A percentile compares a stretch with the other conserved stretches of the same genome.
Conservation (phyloP, 139 green algal genomes). For the Nannochloris sp. region DNA sequence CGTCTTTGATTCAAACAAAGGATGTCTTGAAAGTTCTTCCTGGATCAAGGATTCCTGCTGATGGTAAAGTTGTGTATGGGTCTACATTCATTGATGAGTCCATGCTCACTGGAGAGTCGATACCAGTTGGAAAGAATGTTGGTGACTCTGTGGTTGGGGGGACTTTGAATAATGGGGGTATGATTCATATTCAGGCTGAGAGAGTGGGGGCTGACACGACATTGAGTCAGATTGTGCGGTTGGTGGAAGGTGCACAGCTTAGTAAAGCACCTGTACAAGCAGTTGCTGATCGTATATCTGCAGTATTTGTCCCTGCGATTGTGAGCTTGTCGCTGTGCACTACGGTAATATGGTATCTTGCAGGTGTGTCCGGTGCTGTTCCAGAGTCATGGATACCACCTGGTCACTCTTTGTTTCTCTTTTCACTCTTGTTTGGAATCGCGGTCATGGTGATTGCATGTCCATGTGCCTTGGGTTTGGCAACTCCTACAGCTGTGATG, state of each 20-base stretch:
- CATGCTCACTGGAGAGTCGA: slow-evolving; percentile 93
- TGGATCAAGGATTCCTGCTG: slow-evolving; percentile 69
- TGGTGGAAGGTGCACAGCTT: slow-evolving; percentile 92
- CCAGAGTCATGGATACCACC: slow-evolving; percentile 65
- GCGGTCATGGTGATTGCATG: slow-evolving; percentile 95
- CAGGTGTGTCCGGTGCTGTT: slow-evolving; percentile 34
- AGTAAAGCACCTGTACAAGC: slow-evolving; percentile 92
- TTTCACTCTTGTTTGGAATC: slow-evolving; percentile 91
- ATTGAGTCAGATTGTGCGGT: slow-evolving; percentile 84
- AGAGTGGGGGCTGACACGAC: slow-evolving; percentile 72
- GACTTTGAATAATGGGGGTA: slow-evolving; percentile 76
- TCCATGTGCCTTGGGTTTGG: slow-evolving; percentile 91
- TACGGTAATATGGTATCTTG: slow-evolving; percentile 67
- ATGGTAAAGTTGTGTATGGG: slow-evolving; percentile 75
- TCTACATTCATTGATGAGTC: slow-evolving; percentile 83
- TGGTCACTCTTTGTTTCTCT: slow-evolving; percentile 74
- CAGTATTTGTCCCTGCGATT: slow-evolving; percentile 85
- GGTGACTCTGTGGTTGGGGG: slow-evolving; percentile 75
- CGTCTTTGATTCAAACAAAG: slow-evolving; percentile 68
- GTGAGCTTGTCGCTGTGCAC: slow-evolving; percentile 66
- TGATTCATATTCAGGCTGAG: slow-evolving; percentile 52
- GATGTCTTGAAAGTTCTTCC: slow-evolving; percentile 88
- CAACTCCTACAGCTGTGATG: slow-evolving; percentile 98
- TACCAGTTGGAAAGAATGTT: slow-evolving; percentile 58
- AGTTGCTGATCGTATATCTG: slow-evolving; percentile 74